These are phyloP conservation scores for Misopates orontium DNA, from an alignment of 257 asterid genomes.

Conservation along the genomic window DNA sequence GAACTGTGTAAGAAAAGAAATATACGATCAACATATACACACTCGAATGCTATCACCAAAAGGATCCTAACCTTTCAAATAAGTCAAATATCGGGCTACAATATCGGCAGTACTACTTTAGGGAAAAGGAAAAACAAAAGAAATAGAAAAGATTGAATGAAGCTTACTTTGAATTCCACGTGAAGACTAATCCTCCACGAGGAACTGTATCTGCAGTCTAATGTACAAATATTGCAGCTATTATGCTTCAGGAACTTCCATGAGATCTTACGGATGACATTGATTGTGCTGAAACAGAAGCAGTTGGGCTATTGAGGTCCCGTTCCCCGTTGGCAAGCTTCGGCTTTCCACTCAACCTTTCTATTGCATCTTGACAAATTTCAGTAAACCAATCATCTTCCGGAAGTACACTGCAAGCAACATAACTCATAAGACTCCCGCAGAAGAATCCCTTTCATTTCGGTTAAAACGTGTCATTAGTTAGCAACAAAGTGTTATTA, in stretches of 20 bases:
- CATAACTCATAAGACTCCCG: conserved; percentile 13
- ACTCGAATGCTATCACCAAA: conserved; percentile 34
- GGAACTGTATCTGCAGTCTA: conserved; percentile 30
- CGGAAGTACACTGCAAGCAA: conserved; percentile 72
- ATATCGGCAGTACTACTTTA: conserved; percentile 18
- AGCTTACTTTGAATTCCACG: conserved; percentile 24
- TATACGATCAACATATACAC: conserved; percentile 38
- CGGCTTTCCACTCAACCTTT: conserved; percentile 85
- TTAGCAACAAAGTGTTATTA: not conserved
- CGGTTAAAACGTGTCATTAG: conserved; percentile 9
- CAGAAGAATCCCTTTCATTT: not conserved
- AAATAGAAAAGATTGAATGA: conserved; percentile 8
- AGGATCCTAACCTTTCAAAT: conserved; percentile 38
- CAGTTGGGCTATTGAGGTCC: conserved; percentile 92
- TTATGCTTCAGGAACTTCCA: conserved; percentile 71
- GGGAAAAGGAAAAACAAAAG: not conserved
- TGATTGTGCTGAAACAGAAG: conserved; percentile 97
- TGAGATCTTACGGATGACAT: conserved; percentile 86
- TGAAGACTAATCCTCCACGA: conserved; percentile 26
- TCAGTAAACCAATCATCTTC: conserved; percentile 95
- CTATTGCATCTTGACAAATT: conserved; percentile 82
- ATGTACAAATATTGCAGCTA: conserved; percentile 36
- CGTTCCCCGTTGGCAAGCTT: conserved; percentile 80
- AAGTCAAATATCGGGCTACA: conserved; percentile 34
- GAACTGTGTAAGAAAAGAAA: not conserved